Conservation (phyloP, 2,329 filamentous ascomycete species). For the Cryphonectria radicalis region DNA sequence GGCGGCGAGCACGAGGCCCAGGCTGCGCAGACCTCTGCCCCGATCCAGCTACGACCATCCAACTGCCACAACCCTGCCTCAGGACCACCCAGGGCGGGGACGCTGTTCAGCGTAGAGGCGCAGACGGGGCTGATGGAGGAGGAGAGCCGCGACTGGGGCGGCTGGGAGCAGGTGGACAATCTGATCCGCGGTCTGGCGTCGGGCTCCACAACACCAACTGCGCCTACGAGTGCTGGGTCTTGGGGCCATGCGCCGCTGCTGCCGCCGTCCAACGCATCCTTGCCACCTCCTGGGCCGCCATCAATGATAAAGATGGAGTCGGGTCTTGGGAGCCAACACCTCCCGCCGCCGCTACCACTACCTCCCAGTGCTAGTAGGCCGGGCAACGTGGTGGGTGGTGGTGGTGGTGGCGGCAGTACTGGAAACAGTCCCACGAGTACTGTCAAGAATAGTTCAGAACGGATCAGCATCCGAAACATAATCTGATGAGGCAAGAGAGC, state of each 20-base stretch:
- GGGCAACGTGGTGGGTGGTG: slow-evolving; percentile 19
- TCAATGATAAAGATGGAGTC: slow-evolving; percentile 41
- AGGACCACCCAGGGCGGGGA: slow-evolving; percentile 38
- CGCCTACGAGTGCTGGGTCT: slow-evolving; percentile 20
- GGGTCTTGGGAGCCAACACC: slow-evolving; percentile 20
- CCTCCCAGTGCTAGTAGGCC: slow-evolving; percentile 23
- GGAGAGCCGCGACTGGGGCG: slow-evolving; percentile 72
- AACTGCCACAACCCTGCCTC: slow-evolving; percentile 31
- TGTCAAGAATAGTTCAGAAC: slow-evolving; percentile 45
- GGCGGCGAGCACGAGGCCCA: slow-evolving; percentile 57
- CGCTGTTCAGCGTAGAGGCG: slow-evolving; percentile 50
- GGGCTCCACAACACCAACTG: slow-evolving; percentile 33
- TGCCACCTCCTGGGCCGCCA: slow-evolving; percentile 17
- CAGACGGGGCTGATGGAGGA: slow-evolving; percentile 58
- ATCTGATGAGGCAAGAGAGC: slow-evolving; percentile 37
- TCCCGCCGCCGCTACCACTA: neutral
- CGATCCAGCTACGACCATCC: slow-evolving; percentile 23
- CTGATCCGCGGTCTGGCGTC: slow-evolving; percentile 60
- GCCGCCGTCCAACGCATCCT: slow-evolving; percentile 17
- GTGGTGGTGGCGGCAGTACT: slow-evolving; percentile 24
- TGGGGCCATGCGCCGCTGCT: slow-evolving; percentile 26
- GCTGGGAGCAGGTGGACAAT: slow-evolving; percentile 76
- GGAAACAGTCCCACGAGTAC: slow-evolving; percentile 41
- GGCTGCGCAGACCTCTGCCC: slow-evolving; percentile 39
- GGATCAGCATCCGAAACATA: slow-evolving; percentile 52